A percentile compares a stretch with the other conserved stretches of the same genome.
Evolutionary conservation across 2,329 filamentous ascomycete species (phyloP).

Genomic region (Claviceps africana): DNA sequence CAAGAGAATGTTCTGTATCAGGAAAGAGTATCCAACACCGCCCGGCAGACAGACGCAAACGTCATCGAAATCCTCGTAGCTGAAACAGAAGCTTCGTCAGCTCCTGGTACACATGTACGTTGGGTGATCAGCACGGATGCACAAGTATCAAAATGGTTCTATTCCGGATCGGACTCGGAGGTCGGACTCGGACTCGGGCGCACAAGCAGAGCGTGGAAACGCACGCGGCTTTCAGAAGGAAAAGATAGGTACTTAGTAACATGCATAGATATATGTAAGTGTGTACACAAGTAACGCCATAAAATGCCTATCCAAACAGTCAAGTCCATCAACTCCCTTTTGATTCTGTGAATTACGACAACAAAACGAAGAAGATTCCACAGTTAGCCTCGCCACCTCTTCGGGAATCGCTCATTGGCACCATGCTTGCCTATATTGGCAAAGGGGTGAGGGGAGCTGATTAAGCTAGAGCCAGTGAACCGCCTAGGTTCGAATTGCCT

Average conservation of each 20-base stretch:
- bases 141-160: too few species aligned
- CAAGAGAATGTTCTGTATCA: neutral
- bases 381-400: conserved; percentile 3
- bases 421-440: conserved; percentile 22
- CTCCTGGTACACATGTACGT: too few species aligned
- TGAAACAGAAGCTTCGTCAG: too few species aligned
- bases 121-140: too few species aligned
- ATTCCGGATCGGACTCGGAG: too few species aligned
- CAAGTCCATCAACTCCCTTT: neutral
- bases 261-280: neutral
- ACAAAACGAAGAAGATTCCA: neutral
- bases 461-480: conserved; percentile 11
- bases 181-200: too few species aligned
- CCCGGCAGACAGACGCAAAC: neutral
- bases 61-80: neutral
- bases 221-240: neutral
- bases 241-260: neutral
- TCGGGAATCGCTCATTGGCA: conserved; percentile 28
- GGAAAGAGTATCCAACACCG: neutral
- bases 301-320: conserved; percentile 1
- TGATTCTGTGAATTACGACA: neutral
- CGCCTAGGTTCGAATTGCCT: conserved; percentile 22
- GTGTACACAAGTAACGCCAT: conserved; percentile 2
- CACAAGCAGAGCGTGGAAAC: too few species aligned
- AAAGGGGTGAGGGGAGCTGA: conserved; percentile 23